Base-by-base conservation (phyloP, 2,329 filamentous ascomycete species). In the Scedosporium apiospermum region DNA sequence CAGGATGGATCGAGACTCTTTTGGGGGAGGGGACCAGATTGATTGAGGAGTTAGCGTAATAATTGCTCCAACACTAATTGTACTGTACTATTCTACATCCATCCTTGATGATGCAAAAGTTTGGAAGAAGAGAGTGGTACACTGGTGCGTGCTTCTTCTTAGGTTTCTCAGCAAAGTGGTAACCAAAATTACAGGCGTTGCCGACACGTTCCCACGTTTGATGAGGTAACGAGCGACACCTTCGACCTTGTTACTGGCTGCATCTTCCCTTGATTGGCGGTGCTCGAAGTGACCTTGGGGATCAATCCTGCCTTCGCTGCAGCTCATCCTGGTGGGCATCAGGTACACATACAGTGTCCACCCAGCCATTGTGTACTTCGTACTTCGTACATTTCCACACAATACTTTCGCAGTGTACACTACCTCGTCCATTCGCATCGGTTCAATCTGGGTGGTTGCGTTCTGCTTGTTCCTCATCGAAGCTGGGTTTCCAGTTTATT, bases 401-500 rank as follows among this genome's bases (percentile, higher is more conserved):
- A 21, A 23, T n/a, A n/a, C n/a, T n/a, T n/a, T n/a, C n/a, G n/a
- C n/a, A n/a, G n/a, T n/a, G n/a, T n/a, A n/a, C n/a, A n/a, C n/a
- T n/a, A n/a, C n/a, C n/a, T n/a, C n/a, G n/a, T n/a, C n/a, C n/a
- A 7, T 49, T 49, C 44, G 44, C 18, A 49, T 21, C 44, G 16
- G 16, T n/a, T 21, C 44, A 18, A 21, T n/a, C 44, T 21, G 44
- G 44, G n/a, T 49, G 44, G 16, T 49, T n/a, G 44, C 16, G 16
- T 21, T n/a, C 44, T 49, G 44, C 10, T 38, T 38, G 16, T 21
- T 21, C 44, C 44, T 21, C 16, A 49, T 49, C 34, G 30, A 23
- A 23, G 30, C 34, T 42, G 38, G 38, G 23, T 41, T 49, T 49
- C 58, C 58, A 60, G 58, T 60, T 27, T 26, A 27, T 62, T 62